Base-by-base conservation (phyloP, 2,329 filamentous ascomycete species). In the Curvularia sp. region DNA sequence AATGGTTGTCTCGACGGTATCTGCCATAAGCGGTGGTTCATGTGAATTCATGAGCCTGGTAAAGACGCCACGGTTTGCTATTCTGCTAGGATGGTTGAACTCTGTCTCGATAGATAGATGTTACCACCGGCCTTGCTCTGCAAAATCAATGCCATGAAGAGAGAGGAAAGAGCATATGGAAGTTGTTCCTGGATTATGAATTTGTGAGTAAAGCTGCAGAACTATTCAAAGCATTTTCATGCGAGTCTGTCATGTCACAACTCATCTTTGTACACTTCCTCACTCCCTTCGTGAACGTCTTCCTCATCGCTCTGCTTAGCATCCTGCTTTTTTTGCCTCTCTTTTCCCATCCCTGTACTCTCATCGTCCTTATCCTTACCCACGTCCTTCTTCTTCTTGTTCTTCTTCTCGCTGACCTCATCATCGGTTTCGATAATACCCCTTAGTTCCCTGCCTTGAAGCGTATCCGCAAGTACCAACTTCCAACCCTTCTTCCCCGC, bases 401-500 rank as follows among this genome's bases (percentile, higher is more conserved):
- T 63, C 38, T 38, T 36, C 38, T 68, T 66, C 61, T 79, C 74
- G 9, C 82, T 80, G 0, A 85, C 81, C 1, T 85, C 83, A 2
- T 82, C 82, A 12, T 85, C 83, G 1, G 80, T 78, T 27, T 89
- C 87, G 15, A 94, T 84, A 41, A 91, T 86, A 0, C 89, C 91
- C 43, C 89, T 81, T 39, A 94, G 85, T 71, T 92, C 89, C 60
- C 86, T 79, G 21, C 82, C 82, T 4, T 85, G 83, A 1, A 88
- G 85, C 10, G 86, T 82, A 69, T 95, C 89, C 1, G 95, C 86
- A 13, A 95, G 82, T 75, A 95, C 91, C 58, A 97, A 80, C 68
- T 88, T 90, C 92, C 93, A 97, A 15, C 87, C 87, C 64, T 87
- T 85, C 7, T 89, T 87, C 2, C 87, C 85, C 0, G 91, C 91